A percentile compares a stretch with the other conserved stretches of the same genome.
Evolutionary conservation across 345 rosid genomes (phyloP).

Genomic region (Arabidopsis arenosa): DNA sequence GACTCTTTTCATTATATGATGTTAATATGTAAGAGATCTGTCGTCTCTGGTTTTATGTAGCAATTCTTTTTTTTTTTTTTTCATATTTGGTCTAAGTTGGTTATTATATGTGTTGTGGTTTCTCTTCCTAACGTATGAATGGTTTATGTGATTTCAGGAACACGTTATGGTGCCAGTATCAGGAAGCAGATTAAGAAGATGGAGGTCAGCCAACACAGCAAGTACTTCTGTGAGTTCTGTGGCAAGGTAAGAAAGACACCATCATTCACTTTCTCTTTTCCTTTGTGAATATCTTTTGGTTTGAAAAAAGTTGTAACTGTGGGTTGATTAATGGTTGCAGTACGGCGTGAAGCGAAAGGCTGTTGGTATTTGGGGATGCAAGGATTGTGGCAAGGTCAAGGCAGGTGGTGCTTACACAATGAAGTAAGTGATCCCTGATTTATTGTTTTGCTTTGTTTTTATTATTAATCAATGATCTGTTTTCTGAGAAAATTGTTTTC

Average conservation of each 20-base stretch:
- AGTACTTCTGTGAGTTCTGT: conserved; percentile 81
- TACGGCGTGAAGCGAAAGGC: conserved; percentile 94
- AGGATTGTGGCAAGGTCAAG: conserved; percentile 94
- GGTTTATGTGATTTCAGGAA: conserved; percentile 46
- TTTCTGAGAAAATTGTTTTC: not conserved
- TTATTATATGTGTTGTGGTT: not conserved
- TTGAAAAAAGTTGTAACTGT: not conserved
- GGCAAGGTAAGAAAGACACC: conserved; percentile 62
- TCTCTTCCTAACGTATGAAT: not conserved
- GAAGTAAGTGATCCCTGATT: conserved; percentile 55
- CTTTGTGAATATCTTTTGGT: not conserved
- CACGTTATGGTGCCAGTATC: conserved; percentile 86
- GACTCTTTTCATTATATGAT: not conserved
- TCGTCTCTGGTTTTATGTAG: not conserved
- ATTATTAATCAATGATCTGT: not conserved
- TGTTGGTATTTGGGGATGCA: conserved; percentile 98
- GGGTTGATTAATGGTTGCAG: conserved; percentile 39
- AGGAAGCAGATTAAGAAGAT: conserved; percentile 85
- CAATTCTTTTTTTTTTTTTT: too few species aligned
- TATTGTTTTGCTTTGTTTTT: not conserved
- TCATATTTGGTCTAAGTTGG: too few species aligned
- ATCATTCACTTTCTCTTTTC: not conserved
- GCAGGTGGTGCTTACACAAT: conserved; percentile 96
- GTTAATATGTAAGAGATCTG: not conserved
- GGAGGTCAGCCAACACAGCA: conserved; percentile 84